Evolutionary conservation across 2,329 filamentous ascomycete species (phyloP).

Genomic region (Clonostachys solani): DNA sequence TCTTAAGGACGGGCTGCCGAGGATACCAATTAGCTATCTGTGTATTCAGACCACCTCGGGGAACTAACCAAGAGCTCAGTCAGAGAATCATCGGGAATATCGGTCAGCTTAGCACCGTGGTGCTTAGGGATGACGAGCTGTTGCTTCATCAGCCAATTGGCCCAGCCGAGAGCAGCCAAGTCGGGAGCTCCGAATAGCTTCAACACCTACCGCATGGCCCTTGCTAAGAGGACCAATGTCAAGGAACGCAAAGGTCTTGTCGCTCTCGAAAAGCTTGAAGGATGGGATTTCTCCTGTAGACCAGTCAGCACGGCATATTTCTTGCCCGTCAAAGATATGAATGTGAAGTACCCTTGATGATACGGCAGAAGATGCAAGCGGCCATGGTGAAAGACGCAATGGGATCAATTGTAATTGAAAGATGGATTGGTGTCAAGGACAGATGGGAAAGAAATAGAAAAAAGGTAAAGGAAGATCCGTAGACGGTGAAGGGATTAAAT

Average conservation of each 20-base stretch:
- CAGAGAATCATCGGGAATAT: conserved; percentile 88
- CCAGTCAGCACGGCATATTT: background rate
- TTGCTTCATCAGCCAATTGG: background rate
- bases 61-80: conserved; percentile 69
- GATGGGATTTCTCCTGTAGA: conserved; percentile 83
- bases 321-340: background rate
- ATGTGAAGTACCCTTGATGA: conserved; percentile 71
- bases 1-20: conserved; percentile 59
- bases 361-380: conserved; percentile 97
- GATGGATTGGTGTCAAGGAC: no score
- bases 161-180: conserved; percentile 70
- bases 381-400: conserved; percentile 16
- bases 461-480: no score
- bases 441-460: no score
- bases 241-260: conserved; percentile 91
- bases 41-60: background rate
- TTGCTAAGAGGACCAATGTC: conserved; percentile 88
- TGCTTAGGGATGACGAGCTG: conserved; percentile 95
- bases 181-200: conserved; percentile 22
- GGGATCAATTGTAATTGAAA: no score
- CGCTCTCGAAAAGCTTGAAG: conserved; percentile 93
- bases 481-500: no score
- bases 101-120: conserved; percentile 86
- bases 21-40: background rate
- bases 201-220: conserved; percentile 76